phyloP scores from a whole-genome alignment of 2,329 filamentous ascomycete genomes.

The Ambrosiella beaveri region DNA sequence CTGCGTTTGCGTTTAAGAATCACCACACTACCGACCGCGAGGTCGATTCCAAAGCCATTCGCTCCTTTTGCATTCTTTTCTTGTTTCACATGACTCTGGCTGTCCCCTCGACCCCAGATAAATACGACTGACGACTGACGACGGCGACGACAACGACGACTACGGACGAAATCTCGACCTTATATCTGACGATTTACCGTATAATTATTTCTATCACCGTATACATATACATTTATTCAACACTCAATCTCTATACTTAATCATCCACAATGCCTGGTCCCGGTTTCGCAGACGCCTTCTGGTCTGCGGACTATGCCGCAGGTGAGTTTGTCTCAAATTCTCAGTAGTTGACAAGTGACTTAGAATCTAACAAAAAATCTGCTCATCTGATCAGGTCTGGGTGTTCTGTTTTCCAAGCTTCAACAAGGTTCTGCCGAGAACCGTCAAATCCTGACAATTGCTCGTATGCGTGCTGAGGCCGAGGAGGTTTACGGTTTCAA shows the following conservation, averaged over 20 bases:
- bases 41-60: not conserved
- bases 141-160: not conserved
- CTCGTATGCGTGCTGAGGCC: conserved; percentile 85
- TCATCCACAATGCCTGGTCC: conserved; percentile 41
- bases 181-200: not conserved
- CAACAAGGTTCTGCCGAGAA: conserved; percentile 94
- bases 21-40: not conserved
- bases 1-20: not conserved
- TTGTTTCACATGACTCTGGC: not conserved
- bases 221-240: not conserved
- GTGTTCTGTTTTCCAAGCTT: conserved; percentile 88
- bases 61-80: not conserved
- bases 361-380: not conserved
- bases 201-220: not conserved
- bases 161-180: not conserved
- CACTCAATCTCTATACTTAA: not conserved
- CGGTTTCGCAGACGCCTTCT: conserved; percentile 89
- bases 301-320: conserved; percentile 94
- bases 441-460: conserved; percentile 79
- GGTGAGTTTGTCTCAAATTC: conserved; percentile 33
- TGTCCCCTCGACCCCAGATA: not conserved
- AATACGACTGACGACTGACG: not conserved
- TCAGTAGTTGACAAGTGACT: not conserved
- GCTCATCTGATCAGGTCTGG: conserved; percentile 41
- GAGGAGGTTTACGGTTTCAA: conserved; percentile 77